Evolutionary conservation across 2,329 filamentous ascomycete species (phyloP), one percentile per base, ranked within the genome.

Genomic region (Geosmithia flava): DNA sequence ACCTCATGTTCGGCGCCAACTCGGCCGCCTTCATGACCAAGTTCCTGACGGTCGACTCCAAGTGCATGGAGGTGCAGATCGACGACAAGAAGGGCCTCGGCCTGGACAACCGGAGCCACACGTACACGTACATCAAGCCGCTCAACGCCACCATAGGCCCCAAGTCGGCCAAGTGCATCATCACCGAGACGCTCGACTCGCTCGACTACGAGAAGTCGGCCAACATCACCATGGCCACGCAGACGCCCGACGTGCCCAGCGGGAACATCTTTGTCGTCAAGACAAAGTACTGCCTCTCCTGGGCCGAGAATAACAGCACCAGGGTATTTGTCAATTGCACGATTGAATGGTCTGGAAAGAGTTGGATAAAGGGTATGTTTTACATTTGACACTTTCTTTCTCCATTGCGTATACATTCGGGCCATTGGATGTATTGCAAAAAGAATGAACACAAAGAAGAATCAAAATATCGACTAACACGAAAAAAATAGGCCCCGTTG

Each of bases 341-440:
- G 2, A 86, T 96, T 42, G 94, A 98, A 60, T 98, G 94, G 94
- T 83, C 84, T 3, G 90, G 90, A 56, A 98, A 97, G 74, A 96
- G 90, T 69, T 98, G 93, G 93, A 70, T 98, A 44, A 96, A 93
- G 70, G 87, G 90, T 94, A 71, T 61, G 72, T n/a, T 19, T 30
- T 27, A 40, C 15, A 40, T 40, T 13, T n/a, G n/a, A n/a, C n/a
- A n/a, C n/a, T n/a, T n/a, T n/a, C n/a, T n/a, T n/a, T n/a, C n/a
- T n/a, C n/a, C n/a, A n/a, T n/a, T n/a, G n/a, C n/a, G n/a, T n/a
- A n/a, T n/a, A n/a, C n/a, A n/a, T n/a, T n/a, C n/a, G n/a, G n/a
- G n/a, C n/a, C n/a, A n/a, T n/a, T n/a, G n/a, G n/a, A n/a, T n/a
- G n/a, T n/a, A n/a, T n/a, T n/a, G n/a, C n/a, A n/a, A n/a, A n/a